phyloP scores from a whole-genome alignment of 2,329 filamentous ascomycete genomes.

The Cladosporium sphaerospermum region DNA sequence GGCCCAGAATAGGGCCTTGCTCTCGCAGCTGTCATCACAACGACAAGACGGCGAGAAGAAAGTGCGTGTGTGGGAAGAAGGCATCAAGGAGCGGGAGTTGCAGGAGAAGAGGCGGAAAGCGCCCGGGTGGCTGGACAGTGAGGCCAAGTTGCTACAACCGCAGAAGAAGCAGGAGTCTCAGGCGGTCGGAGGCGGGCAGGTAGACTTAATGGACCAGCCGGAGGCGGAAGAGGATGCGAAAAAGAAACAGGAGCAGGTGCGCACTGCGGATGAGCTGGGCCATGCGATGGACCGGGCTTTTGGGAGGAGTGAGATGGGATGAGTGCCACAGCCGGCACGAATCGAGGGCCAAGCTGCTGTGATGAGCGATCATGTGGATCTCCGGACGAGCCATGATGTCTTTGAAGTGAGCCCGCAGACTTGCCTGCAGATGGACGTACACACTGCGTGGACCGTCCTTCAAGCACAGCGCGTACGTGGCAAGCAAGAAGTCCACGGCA shows the following conservation, averaged over 20 bases:
- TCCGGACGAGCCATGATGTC: too few species aligned
- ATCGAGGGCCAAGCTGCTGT: too few species aligned
- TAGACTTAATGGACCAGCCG: slow-evolving; percentile 24
- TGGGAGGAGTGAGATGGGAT: slow-evolving; percentile 28
- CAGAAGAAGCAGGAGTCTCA: slow-evolving; percentile 39
- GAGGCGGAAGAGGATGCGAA: slow-evolving; percentile 11
- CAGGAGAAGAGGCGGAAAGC: slow-evolving; percentile 75
- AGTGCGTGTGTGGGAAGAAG: slow-evolving; percentile 64
- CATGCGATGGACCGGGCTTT: slow-evolving; percentile 32
- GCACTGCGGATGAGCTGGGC: slow-evolving; percentile 28
- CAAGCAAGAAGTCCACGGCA: too few species aligned
- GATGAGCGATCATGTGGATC: too few species aligned
- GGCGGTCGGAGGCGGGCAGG: background rate
- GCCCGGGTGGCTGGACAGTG: slow-evolving; percentile 74
- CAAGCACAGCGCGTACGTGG: too few species aligned
- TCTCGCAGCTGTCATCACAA: slow-evolving; percentile 65
- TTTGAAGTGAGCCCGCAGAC: too few species aligned
- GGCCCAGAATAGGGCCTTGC: slow-evolving; percentile 70
- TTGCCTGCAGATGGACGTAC: too few species aligned
- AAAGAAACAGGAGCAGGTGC: slow-evolving; percentile 14
- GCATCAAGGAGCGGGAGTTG: slow-evolving; percentile 58
- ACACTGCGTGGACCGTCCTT: too few species aligned
- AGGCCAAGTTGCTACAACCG: slow-evolving; percentile 62
- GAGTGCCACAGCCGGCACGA: background rate
- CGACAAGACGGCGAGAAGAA: slow-evolving; percentile 61